Percentiles rank a stretch among this genome's conserved stretches.
Conservation (phyloP, 805 yeast species). For the Wickerhamiella sergipiensis region DNA sequence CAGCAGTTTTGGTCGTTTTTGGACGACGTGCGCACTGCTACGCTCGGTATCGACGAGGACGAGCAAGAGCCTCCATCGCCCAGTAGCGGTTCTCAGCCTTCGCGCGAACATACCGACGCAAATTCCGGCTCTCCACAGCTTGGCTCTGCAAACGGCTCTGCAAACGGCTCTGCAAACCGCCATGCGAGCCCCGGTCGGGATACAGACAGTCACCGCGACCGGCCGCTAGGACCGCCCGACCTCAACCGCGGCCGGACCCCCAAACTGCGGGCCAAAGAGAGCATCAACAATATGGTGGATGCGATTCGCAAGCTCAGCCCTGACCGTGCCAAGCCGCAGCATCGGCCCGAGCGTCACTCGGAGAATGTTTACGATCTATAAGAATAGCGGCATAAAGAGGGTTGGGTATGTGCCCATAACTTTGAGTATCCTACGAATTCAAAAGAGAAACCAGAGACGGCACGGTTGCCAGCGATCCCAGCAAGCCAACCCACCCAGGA, state of each 20-base stretch:
- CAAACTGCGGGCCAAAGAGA: not conserved
- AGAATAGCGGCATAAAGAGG: no score
- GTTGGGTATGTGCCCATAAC: not conserved
- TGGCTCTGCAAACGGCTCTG: no score
- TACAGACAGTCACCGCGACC: not conserved
- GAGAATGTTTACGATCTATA: not conserved
- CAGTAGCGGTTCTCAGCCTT: no score
- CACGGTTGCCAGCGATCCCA: slow-evolving; percentile 26
- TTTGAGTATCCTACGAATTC: not conserved
- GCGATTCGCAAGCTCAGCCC: not conserved
- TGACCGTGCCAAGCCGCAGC: not conserved
- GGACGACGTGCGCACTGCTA: slow-evolving; percentile 24
- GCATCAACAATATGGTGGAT: not conserved
- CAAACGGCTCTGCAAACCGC: no score
- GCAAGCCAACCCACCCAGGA: slow-evolving; percentile 25
- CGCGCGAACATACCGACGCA: no score
- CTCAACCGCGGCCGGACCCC: not conserved
- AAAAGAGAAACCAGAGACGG: slow-evolving; percentile 2
- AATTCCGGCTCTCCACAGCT: no score
- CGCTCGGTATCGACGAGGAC: slow-evolving; percentile 21
- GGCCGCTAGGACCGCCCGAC: not conserved
- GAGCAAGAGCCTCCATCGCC: not conserved
- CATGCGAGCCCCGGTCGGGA: no score
- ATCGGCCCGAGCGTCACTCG: not conserved
- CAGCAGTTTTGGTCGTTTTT: slow-evolving; percentile 25